Percentiles rank a stretch among this genome's conserved stretches.
These are phyloP conservation scores for Macrolepiota albuminosa DNA, from an alignment of 768 basidiomycete genomes.

Conservation along the genomic window DNA sequence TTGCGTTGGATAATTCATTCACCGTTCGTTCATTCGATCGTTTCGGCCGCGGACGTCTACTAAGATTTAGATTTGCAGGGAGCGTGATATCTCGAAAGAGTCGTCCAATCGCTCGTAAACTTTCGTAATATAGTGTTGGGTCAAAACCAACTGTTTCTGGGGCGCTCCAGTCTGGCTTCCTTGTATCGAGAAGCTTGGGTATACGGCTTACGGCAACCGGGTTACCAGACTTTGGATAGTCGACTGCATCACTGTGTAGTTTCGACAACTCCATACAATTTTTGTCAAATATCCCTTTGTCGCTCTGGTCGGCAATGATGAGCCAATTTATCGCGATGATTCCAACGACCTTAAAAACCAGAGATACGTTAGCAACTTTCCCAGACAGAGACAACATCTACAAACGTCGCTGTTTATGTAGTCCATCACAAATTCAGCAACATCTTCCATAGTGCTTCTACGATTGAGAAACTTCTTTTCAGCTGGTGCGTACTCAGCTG, in stretches of 20 bases:
- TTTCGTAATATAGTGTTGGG: constrained; percentile 43
- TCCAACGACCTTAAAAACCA: constrained; percentile 43
- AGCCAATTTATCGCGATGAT: constrained; percentile 62
- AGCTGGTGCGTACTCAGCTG: constrained; percentile 49
- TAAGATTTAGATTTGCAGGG: constrained; percentile 20
- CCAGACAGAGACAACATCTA: constrained; percentile 5
- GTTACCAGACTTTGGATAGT: constrained; percentile 57
- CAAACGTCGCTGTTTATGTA: constrained; percentile 63
- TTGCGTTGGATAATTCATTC: constrained; percentile 17
- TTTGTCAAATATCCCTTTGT: constrained; percentile 38
- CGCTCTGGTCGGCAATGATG: constrained; percentile 56
- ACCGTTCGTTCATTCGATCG: constrained; percentile 8
- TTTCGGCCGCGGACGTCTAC: constrained; percentile 7
- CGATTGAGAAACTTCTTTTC: constrained; percentile 37
- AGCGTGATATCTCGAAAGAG: constrained; percentile 61
- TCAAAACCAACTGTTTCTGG: constrained; percentile 46
- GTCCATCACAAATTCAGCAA: constrained; percentile 66
- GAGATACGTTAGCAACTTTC: neutral
- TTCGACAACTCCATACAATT: constrained; percentile 50
- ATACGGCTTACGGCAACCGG: constrained; percentile 34
- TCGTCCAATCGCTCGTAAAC: constrained; percentile 50
- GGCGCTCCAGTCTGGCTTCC: constrained; percentile 61
- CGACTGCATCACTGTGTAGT: constrained; percentile 62
- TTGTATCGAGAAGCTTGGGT: constrained; percentile 34
- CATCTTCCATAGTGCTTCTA: constrained; percentile 55